A percentile compares a stretch with the other conserved stretches of the same genome.
phyloP scores from a whole-genome alignment of 2,329 filamentous ascomycete genomes.

The Drechmeria coniospora region DNA sequence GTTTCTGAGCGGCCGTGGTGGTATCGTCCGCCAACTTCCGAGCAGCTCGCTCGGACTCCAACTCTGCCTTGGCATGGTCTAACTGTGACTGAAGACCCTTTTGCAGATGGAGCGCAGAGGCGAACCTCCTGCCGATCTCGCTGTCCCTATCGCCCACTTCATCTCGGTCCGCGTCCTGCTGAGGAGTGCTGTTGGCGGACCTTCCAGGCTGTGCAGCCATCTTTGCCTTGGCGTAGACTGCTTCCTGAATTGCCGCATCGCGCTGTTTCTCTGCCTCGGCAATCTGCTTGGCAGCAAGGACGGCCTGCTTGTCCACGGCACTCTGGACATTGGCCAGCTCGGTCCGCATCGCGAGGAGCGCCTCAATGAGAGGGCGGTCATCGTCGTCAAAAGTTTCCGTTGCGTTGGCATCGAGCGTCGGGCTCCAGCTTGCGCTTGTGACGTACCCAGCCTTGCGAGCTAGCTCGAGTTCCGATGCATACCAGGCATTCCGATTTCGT shows the following conservation, averaged over 20 bases:
- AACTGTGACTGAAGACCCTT: constrained; percentile 67
- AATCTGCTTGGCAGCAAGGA: constrained; percentile 73
- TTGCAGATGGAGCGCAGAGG: constrained; percentile 63
- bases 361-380: constrained; percentile 82
- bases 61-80: constrained; percentile 51
- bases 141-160: constrained; percentile 40
- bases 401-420: constrained; percentile 59
- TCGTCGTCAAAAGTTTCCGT: constrained; percentile 79
- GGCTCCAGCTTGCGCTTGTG: constrained; percentile 52
- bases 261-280: constrained; percentile 90
- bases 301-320: constrained; percentile 77
- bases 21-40: constrained; percentile 82
- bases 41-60: constrained; percentile 67
- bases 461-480: constrained; percentile 83
- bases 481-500: constrained; percentile 88
- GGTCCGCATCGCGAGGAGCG: constrained; percentile 76
- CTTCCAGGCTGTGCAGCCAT: constrained; percentile 60
- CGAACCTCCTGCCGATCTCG: constrained; percentile 70
- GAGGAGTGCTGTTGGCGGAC: constrained; percentile 45
- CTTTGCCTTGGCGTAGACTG: constrained; percentile 87
- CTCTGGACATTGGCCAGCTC: constrained; percentile 82
- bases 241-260: constrained; percentile 86
- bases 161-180: constrained; percentile 42
- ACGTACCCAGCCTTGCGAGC: constrained; percentile 82
- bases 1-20: constrained; percentile 63